phyloP scores from a whole-genome alignment of 768 basidiomycete genomes.

The Suillus variegatus region DNA sequence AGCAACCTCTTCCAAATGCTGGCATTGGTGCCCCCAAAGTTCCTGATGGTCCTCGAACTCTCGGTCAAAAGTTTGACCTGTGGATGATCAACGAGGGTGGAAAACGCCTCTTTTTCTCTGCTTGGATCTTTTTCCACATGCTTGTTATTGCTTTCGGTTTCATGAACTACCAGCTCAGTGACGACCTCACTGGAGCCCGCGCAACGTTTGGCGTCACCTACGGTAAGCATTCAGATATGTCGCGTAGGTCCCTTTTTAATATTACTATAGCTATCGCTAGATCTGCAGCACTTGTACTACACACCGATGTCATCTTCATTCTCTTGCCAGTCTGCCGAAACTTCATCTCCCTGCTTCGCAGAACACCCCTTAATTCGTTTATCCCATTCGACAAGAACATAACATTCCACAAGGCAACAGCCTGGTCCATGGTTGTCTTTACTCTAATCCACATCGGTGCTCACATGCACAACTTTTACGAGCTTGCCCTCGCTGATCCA shows the following conservation, averaged over 20 bases:
- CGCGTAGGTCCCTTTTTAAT: neutral
- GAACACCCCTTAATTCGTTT: conserved; percentile 80
- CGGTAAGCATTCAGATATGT: conserved; percentile 44
- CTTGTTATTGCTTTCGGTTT: conserved; percentile 78
- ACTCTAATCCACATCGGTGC: conserved; percentile 76
- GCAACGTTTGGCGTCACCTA: conserved; percentile 75
- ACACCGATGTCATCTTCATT: conserved; percentile 91
- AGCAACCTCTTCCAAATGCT: conserved; percentile 52
- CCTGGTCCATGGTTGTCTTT: conserved; percentile 85
- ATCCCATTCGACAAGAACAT: conserved; percentile 96
- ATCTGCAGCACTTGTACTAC: conserved; percentile 85
- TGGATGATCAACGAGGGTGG: conserved; percentile 98
- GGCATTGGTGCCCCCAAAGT: conserved; percentile 21
- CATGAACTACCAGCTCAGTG: conserved; percentile 76
- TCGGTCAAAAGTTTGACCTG: conserved; percentile 51
- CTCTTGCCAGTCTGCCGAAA: conserved; percentile 94
- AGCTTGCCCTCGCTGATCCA: conserved; percentile 58
- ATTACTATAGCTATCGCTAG: conserved; percentile 72
- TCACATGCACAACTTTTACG: conserved; percentile 85
- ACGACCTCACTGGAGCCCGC: conserved; percentile 71
- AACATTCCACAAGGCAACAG: conserved; percentile 87
- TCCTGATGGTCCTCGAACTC: conserved; percentile 39
- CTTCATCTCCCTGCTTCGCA: conserved; percentile 87
- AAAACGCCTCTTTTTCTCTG: conserved; percentile 71
- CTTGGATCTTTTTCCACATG: conserved; percentile 81